phyloP scores from a whole-genome alignment of 192 early-diverging fungal species.

The Polychytrium aggregatum region DNA sequence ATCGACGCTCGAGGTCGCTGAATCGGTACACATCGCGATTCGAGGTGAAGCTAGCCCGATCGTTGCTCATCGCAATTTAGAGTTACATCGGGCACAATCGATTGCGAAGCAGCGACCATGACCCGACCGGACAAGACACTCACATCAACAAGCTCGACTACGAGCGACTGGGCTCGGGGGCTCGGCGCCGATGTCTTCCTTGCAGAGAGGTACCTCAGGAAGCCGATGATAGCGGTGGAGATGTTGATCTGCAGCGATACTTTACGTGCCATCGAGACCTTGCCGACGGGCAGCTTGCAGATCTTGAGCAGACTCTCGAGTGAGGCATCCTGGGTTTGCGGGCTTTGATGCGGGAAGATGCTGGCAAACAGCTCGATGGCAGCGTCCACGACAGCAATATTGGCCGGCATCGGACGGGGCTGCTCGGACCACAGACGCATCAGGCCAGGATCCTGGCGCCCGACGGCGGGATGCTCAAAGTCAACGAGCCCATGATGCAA shows the following conservation, averaged over 20 bases:
- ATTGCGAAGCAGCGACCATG: conserved; percentile 2
- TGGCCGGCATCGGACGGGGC: conserved; percentile 14
- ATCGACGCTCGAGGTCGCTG: too few relatives aligned
- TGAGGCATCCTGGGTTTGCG: conserved; percentile 59
- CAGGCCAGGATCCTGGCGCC: too few relatives aligned
- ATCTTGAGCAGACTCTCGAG: conserved; percentile 63
- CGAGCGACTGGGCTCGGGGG: conserved; percentile 16
- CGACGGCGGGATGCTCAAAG: too few relatives aligned
- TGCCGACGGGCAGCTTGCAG: conserved; percentile 38
- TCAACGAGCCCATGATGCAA: conserved; percentile 8
- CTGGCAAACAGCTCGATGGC: conserved; percentile 67
- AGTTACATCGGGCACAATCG: conserved; percentile 11
- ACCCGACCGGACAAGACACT: conserved; percentile 1
- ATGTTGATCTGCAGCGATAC: conserved; percentile 71
- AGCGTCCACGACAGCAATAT: conserved; percentile 57
- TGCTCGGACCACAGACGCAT: too few relatives aligned
- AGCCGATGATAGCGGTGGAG: conserved; percentile 57
- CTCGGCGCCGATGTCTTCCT: conserved; percentile 34
- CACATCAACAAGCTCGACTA: conserved; percentile 34
- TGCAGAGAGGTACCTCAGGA: conserved; percentile 50
- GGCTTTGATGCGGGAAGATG: conserved; percentile 56
- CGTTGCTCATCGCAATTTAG: too few relatives aligned
- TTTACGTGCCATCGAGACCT: conserved; percentile 59
- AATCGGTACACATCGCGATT: too few relatives aligned
- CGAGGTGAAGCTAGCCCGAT: too few relatives aligned